Conservation (phyloP, 1,139 yeast genomes). For the Sugiyamaella xylanicola region DNA sequence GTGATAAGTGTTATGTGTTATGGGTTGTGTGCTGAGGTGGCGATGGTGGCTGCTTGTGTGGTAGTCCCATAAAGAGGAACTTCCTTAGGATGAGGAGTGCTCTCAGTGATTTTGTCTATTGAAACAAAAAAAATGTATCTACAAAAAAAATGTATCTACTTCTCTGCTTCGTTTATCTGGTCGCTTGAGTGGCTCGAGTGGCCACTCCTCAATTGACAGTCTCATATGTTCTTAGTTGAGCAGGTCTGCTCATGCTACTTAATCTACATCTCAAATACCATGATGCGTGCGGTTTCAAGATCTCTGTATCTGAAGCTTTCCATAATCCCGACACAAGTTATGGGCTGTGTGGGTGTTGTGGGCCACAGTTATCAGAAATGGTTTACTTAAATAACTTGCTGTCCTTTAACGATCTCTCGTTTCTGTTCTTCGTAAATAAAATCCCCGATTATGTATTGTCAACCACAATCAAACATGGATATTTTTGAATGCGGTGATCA, state of each 20-base stretch:
- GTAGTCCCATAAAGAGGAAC: too few species aligned
- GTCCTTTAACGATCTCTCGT: background rate
- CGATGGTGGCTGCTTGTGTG: too few species aligned
- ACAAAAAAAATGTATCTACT: too few species aligned
- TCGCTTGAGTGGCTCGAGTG: background rate
- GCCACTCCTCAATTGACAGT: too few species aligned
- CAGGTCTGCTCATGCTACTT: background rate
- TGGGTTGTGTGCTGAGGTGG: too few species aligned
- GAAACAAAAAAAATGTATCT: too few species aligned
- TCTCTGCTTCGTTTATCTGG: too few species aligned
- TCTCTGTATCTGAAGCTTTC: background rate
- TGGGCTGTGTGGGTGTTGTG: background rate
- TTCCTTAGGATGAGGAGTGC: too few species aligned
- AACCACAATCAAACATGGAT: conserved; percentile 10
- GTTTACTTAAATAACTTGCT: background rate
- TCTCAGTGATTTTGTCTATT: too few species aligned
- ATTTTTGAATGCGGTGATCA: conserved; percentile 18
- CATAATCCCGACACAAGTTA: background rate
- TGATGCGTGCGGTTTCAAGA: background rate
- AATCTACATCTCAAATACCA: background rate
- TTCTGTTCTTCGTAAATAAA: background rate
- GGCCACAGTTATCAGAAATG: background rate
- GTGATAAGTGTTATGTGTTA: too few species aligned
- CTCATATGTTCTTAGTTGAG: background rate
- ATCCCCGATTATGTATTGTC: background rate